phyloP scores from a whole-genome alignment of 2,329 filamentous ascomycete species.

The Bipolaris zeicola region DNA sequence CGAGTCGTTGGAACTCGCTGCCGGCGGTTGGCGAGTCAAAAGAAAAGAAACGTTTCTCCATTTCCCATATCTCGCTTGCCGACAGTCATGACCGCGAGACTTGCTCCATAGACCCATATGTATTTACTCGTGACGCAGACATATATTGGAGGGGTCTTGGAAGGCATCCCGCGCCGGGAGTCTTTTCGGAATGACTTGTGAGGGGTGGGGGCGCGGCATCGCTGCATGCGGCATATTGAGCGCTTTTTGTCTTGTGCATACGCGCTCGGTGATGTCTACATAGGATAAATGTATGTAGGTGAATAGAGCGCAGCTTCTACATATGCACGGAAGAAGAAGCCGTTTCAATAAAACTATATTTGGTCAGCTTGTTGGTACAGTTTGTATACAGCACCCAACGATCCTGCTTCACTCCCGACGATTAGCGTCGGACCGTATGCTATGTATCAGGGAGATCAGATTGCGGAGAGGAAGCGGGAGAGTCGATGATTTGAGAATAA shows the following conservation, averaged over 20 bases:
- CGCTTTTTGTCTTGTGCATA: conserved; percentile 4
- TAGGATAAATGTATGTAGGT: conserved; percentile 2
- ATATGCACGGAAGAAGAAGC: neutral
- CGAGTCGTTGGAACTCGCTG: neutral
- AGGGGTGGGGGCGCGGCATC: conserved; percentile 3
- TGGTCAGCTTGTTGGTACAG: neutral
- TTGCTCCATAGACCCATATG: neutral
- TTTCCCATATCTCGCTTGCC: neutral
- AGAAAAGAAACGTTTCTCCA: neutral
- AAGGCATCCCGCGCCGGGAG: conserved; percentile 2
- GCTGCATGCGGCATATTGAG: conserved; percentile 8
- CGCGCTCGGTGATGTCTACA: conserved; percentile 7
- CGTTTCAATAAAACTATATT: neutral
- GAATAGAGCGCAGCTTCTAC: conserved; percentile 3
- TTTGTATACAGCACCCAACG: neutral
- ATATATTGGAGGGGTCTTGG: conserved; percentile 3
- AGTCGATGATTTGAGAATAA: neutral
- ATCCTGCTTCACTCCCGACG: neutral
- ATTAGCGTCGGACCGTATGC: conserved; percentile 1
- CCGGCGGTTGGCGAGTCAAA: neutral
- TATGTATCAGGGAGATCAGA: neutral
- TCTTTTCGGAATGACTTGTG: neutral
- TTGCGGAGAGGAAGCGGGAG: neutral
- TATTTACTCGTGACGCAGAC: conserved; percentile 3
- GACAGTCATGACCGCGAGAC: neutral